Conservation (phyloP, 768 basidiomycete species). For the Boletales sp. region DNA sequence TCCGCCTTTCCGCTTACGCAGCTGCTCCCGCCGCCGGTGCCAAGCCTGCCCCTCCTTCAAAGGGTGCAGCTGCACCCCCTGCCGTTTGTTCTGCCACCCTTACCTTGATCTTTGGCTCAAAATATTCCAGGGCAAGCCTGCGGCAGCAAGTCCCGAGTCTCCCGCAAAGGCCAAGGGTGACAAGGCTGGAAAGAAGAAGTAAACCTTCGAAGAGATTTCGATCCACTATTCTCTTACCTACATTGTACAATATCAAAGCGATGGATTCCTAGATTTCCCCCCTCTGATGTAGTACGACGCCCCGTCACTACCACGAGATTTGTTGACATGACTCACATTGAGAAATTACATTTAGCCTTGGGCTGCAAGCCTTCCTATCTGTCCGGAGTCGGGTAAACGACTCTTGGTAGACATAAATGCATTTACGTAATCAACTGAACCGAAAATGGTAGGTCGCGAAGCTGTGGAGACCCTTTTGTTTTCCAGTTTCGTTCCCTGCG, state of each 20-base stretch:
- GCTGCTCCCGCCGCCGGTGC: conserved; percentile 13
- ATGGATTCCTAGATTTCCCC: neutral
- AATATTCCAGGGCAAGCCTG: conserved; percentile 17
- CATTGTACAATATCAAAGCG: conserved; percentile 5
- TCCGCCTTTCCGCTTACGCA: neutral
- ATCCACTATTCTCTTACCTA: neutral
- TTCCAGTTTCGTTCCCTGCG: neutral
- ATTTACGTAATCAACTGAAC: no score
- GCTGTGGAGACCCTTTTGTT: neutral
- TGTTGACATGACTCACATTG: conserved; percentile 3
- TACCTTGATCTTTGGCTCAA: neutral
- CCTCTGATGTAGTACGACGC: no score
- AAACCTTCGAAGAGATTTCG: neutral
- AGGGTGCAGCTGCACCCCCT: conserved; percentile 16
- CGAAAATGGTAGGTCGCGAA: neutral
- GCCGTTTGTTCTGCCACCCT: conserved; percentile 6
- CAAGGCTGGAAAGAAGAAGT: conserved; percentile 31
- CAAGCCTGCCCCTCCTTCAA: conserved; percentile 20
- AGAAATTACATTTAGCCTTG: neutral
- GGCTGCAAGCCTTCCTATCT: neutral
- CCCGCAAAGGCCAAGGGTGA: conserved; percentile 25
- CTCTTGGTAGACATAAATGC: no score
- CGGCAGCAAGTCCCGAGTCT: conserved; percentile 20
- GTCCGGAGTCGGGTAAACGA: no score
- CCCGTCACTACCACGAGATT: neutral